Percentiles rank a stretch among this genome's conserved stretches.
These are phyloP conservation scores for Boletus rubescentipes DNA, from an alignment of 768 basidiomycete species.

Conservation along the genomic window DNA sequence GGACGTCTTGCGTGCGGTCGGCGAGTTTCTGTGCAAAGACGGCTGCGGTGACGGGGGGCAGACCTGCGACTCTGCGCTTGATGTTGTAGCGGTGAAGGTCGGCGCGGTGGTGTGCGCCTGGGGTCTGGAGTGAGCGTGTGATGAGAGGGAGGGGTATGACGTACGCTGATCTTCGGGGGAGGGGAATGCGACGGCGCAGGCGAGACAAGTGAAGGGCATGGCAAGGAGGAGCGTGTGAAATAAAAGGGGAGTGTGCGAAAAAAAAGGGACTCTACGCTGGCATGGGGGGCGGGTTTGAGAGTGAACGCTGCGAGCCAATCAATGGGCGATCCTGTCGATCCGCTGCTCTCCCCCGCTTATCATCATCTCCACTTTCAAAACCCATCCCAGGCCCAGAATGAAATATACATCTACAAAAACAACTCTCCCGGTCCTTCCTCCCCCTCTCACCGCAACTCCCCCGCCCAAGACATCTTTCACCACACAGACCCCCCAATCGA, in stretches of 20 bases:
- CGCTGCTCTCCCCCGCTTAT: conserved; percentile 59
- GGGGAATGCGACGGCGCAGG: conserved; percentile 85
- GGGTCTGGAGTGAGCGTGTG: not conserved
- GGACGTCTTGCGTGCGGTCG: conserved; percentile 68
- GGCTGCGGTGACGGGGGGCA: conserved; percentile 77
- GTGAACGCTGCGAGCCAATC: conserved; percentile 45
- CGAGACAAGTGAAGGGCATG: conserved; percentile 68
- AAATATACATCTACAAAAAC: conserved; percentile 33
- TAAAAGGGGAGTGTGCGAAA: no score
- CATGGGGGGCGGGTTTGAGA: conserved; percentile 15
- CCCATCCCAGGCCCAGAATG: conserved; percentile 21
- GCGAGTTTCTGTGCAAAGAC: conserved; percentile 88
- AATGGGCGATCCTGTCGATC: conserved; percentile 58
- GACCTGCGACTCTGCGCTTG: conserved; percentile 89
- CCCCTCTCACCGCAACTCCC: conserved; percentile 30
- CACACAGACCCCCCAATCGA: conserved; percentile 33
- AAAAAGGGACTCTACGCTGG: not conserved
- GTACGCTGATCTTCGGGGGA: conserved; percentile 81
- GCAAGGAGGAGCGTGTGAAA: conserved; percentile 1
- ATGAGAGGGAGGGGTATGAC: conserved; percentile 23
- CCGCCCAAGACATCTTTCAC: conserved; percentile 31
- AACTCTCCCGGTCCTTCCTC: conserved; percentile 32
- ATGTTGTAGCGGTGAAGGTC: conserved; percentile 98
- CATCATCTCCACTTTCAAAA: conserved; percentile 41
- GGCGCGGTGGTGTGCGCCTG: conserved; percentile 86